Evolutionary conservation across 208 protist genomes (phyloP), one percentile per base, ranked within the genome.

Genomic region (Wallacemonas collosoma): DNA sequence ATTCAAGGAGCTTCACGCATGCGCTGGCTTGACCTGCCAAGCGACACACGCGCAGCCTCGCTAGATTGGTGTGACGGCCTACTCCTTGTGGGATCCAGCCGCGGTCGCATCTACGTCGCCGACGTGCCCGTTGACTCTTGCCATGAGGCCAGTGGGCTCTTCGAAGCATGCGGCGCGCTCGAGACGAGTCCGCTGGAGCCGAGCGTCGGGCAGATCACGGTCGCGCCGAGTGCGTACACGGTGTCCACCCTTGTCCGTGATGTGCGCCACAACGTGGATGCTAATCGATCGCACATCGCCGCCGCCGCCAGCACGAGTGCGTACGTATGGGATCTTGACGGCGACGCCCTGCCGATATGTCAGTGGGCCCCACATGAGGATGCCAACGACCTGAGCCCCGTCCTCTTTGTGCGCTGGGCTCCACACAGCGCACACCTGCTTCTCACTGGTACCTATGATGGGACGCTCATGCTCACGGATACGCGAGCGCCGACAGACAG

Each of bases 321-420:
- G 17, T 88, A 81, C 70, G 51, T 88, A 60, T 96, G 91, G 89
- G 88, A 96, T 68, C 57, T 94, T 3, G 67, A 57, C 3, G 79
- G 81, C 1, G 80, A 65, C 35, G 50, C 74, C 11, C 50, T 80
- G 47, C 91, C 91, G 9, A 77, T 93, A 26, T 66, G 70, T 63
- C 41, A 71, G 66, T 94, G 88, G 86, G n/a, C 68, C 5, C 82
- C 87, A 26, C 86, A 88, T 39, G 62, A 72, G 63, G 62, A 71
- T 38, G 41, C 53, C 0, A 79, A 85, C 54, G 72, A 68, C 43
- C 64, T 74, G 11, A 77, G 76, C 41, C 72, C 79, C 9, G 53
- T 95, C 12, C 69, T 92, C 60, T 94, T 96, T 72, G 85, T 83
- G 26, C 68, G 79, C 9, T 96, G 91, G 89, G 88, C 88, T 1